Percentiles rank a stretch among this genome's conserved stretches.
These are phyloP conservation scores for Kwoniella dendrophila DNA, from an alignment of 768 basidiomycete species.

Conservation along the genomic window DNA sequence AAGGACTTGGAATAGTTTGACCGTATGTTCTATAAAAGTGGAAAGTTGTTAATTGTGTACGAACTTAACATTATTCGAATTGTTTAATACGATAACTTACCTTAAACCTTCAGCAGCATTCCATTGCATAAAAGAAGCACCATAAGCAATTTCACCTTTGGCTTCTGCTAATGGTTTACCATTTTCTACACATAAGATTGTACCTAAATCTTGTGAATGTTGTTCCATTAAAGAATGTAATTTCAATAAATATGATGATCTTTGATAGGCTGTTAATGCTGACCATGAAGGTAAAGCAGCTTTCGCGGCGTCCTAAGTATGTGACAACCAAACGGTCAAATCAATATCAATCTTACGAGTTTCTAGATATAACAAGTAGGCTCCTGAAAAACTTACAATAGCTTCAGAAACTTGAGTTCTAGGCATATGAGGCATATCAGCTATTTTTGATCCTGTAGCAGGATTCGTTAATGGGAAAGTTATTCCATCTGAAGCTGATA, in stretches of 20 bases:
- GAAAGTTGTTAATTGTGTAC: no score
- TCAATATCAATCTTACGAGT: no score
- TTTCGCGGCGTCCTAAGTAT: constrained; percentile 23
- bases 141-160: constrained; percentile 39
- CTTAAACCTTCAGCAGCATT: constrained; percentile 40
- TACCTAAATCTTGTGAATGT: constrained; percentile 42
- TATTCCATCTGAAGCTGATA: constrained; percentile 21
- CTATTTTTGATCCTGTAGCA: constrained; percentile 31
- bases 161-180: constrained; percentile 48
- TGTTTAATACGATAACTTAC: no score
- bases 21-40: constrained; percentile 85
- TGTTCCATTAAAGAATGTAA: constrained; percentile 28
- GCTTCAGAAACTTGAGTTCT: constrained; percentile 78
- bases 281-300: constrained; percentile 25
- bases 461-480: constrained; percentile 41
- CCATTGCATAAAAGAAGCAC: constrained; percentile 36
- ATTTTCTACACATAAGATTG: constrained; percentile 44
- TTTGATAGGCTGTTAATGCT: constrained; percentile 20
- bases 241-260: constrained; percentile 31
- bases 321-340: no score
- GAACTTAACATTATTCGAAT: no score
- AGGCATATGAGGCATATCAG: constrained; percentile 48
- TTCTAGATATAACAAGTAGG: no score
- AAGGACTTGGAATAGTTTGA: constrained; percentile 80
- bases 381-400: constrained; percentile 58